Evolutionary conservation across 1,284 basidiomycete species (phyloP).

Genomic region (Wolfiporia cocos): DNA sequence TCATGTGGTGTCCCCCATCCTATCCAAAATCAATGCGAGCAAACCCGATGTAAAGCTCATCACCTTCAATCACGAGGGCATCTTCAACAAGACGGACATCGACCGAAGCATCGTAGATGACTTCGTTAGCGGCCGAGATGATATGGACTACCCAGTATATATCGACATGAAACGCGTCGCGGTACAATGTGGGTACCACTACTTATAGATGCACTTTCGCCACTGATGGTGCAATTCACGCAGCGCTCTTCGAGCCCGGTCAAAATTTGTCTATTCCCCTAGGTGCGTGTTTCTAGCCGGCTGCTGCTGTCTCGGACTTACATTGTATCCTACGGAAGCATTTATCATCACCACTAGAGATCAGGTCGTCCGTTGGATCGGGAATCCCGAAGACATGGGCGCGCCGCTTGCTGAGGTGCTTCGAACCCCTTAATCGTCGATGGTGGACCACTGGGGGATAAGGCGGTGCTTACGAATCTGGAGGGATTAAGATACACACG

Average conservation of each 20-base stretch:
- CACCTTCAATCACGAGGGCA: constrained; percentile 28
- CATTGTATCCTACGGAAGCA: constrained; percentile 13
- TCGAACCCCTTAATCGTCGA: constrained; percentile 10
- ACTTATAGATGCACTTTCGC: background rate
- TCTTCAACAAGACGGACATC: constrained; percentile 24
- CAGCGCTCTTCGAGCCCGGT: constrained; percentile 26
- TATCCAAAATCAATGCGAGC: constrained; percentile 21
- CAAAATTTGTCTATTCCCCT: constrained; percentile 27
- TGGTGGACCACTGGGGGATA: too few relatives aligned
- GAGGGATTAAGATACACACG: too few relatives aligned
- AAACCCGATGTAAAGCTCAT: constrained; percentile 24
- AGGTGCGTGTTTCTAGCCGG: constrained; percentile 16
- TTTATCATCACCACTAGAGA: constrained; percentile 28
- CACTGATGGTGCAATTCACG: background rate
- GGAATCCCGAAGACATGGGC: constrained; percentile 27
- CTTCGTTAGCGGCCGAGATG: constrained; percentile 20
- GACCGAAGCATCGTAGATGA: constrained; percentile 20
- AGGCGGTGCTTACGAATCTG: too few relatives aligned
- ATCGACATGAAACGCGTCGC: constrained; percentile 25
- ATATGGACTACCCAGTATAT: constrained; percentile 27
- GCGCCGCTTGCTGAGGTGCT: constrained; percentile 20
- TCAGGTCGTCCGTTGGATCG: constrained; percentile 25
- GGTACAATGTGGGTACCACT: constrained; percentile 19
- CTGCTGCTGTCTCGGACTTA: background rate
- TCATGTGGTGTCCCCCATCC: constrained; percentile 23